Conservation (phyloP, 2,329 filamentous ascomycete genomes). For the Alternaria solani region DNA sequence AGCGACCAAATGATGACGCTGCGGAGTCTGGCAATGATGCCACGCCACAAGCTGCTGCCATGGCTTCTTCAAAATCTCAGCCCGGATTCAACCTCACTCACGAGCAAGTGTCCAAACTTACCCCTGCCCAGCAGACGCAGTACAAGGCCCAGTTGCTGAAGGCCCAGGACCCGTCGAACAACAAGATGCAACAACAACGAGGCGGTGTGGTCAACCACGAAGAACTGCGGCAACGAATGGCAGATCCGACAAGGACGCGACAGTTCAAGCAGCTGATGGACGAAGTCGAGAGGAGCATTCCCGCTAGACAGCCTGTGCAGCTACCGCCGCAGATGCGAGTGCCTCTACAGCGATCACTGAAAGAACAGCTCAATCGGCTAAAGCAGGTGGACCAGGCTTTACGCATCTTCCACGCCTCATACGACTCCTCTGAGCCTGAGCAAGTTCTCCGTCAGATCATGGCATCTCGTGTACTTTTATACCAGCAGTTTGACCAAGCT, state of each 20-base stretch:
- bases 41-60: slow-evolving; percentile 47
- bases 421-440: slow-evolving; percentile 37
- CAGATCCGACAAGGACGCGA: slow-evolving; percentile 35
- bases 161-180: slow-evolving; percentile 45
- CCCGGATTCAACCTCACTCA: slow-evolving; percentile 41
- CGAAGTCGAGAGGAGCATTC: slow-evolving; percentile 40
- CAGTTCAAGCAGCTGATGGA: slow-evolving; percentile 39
- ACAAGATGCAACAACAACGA: slow-evolving; percentile 38
- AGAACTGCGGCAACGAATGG: slow-evolving; percentile 37
- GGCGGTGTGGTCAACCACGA: slow-evolving; percentile 30
- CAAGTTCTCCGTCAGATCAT: slow-evolving; percentile 38
- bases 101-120: slow-evolving; percentile 47
- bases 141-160: slow-evolving; percentile 45
- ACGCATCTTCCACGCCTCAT: slow-evolving; percentile 41
- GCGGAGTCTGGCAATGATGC: slow-evolving; percentile 48
- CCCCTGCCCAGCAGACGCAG: slow-evolving; percentile 43
- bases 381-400: slow-evolving; percentile 44
- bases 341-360: slow-evolving; percentile 38
- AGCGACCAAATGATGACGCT: slow-evolving; percentile 54
- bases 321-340: slow-evolving; percentile 33
- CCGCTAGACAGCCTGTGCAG: slow-evolving; percentile 31
- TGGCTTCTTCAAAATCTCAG: slow-evolving; percentile 46
- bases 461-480: slow-evolving; percentile 33
- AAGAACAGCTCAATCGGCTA: slow-evolving; percentile 35
- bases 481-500: slow-evolving; percentile 39